Base-by-base conservation (phyloP, 116 monocot genomes). In the Papilionanthe hybrid region DNA sequence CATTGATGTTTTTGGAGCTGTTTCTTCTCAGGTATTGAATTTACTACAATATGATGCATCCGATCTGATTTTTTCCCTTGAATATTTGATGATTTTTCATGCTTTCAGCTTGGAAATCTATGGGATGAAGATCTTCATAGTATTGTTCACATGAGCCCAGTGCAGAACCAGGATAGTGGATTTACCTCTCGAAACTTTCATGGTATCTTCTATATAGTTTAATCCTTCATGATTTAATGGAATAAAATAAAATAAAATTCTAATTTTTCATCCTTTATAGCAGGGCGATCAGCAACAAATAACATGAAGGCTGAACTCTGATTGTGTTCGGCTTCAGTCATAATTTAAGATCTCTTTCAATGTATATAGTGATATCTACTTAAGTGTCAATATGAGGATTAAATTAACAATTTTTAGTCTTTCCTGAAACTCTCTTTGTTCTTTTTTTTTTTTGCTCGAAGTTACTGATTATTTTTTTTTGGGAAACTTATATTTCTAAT, bases 381-480 rank as follows among this genome's bases (percentile, higher is more conserved):
- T 43, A 41, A 69, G 28, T 37, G 28, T 11, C 30, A 2, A 63
- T 69, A 28, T 9, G 15, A 69, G 32, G 69, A 69, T 15, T 22
- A 30, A 69, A 15, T 11, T 15, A 66, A 42, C 19, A 77, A 25
- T 78, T 53, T 22, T 78, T 76, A 68, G 60, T 42, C 22, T 44
- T 74, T 48, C 74, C 75, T 53, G 53, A 53, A 53, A 53, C 53
- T 15, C 15, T 17, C 4, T 15, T 53, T n/a, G 4, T 53, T 1
- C 53, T 53, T 4, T 53, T 15, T 53, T 17, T 78, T 66, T 58
- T 65, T 44, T 2, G 12, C 82, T 53, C 55, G 44, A 75, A 69
- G 76, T 9, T 80, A 58, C 79, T 82, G 60, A 88, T 93, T 90
- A 86, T 86, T 87, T 89, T 81, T 81, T 86, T 88, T 89, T 81